Base-by-base conservation (phyloP, 345 rosid species). In the Melastoma malabathricum region DNA sequence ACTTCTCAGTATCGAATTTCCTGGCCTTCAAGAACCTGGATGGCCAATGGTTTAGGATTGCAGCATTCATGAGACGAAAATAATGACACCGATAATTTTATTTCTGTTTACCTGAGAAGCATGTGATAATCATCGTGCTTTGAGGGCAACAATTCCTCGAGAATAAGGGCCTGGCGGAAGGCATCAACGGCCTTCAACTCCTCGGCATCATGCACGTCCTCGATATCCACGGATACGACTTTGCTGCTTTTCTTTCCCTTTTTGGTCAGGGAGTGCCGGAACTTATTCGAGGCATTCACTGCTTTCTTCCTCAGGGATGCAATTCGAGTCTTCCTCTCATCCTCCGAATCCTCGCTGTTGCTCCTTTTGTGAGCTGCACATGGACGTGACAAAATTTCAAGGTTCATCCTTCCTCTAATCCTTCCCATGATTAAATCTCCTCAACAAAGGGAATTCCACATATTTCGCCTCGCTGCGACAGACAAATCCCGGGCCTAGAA, bases 11-110 rank as follows among this genome's bases (percentile, higher is more conserved):
- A 52, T 90, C 98, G 10, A 82, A 87, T 59, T 87, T 90, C 67
- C 98, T 84, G n/a, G 98, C 98, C 75, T 74, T 90, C 77, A 84
- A 69, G 71, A 83, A 89, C 55, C 97, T 83, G 65, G 31, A 61
- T n/a, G 16, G 46, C 38, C 47, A 29, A 55, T 15, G 16, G 20
- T 7, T 51, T 12, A 6, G 41, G 39, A 53, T 16, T 29, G 39
- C 6, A 25, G 9, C 2, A 13, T 13, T 25, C 45, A 15, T 15
- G 10, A 3, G 3, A 52, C 23, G 15, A 34, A 13, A 51, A n/a
- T 19, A 0, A 13, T 0, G 7, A 19, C 14, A 14, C 22, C 23
- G 48, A n/a, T 10, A 3, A 43, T 34, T 31, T 15, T 18, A 2
- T 6, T 19, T 27, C 6, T 23, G 51, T 34, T n/a, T 55, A 84